A percentile compares a stretch with the other conserved stretches of the same genome.
Evolutionary conservation across 2,329 filamentous ascomycete genomes (phyloP).

Genomic region (Aspergillus tubingensis): DNA sequence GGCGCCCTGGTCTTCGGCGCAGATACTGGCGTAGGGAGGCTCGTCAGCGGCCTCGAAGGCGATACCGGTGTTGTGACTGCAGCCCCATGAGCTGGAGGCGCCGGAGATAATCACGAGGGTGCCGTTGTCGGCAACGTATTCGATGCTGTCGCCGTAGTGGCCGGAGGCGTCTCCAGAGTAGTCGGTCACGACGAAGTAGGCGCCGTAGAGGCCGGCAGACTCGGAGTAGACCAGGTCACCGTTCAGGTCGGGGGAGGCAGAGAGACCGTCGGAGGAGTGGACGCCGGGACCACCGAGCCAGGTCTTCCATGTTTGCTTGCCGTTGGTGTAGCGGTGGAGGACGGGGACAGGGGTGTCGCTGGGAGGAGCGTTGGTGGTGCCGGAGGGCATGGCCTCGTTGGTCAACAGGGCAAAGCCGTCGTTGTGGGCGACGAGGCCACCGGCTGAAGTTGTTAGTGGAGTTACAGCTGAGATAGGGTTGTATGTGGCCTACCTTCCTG

Average conservation of each 20-base stretch:
- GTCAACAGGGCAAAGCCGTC: conserved; percentile 66
- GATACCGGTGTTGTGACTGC: conserved; percentile 67
- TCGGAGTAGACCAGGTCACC: conserved; percentile 64
- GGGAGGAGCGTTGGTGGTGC: conserved; percentile 51
- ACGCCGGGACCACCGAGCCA: conserved; percentile 61
- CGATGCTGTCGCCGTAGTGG: conserved; percentile 61
- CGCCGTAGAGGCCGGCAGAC: conserved; percentile 58
- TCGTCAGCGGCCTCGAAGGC: conserved; percentile 62
- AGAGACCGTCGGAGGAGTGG: conserved; percentile 48
- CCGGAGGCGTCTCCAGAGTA: conserved; percentile 58
- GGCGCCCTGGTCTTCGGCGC: conserved; percentile 63
- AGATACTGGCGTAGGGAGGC: conserved; percentile 60
- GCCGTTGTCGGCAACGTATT: conserved; percentile 54
- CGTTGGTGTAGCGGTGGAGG: conserved; percentile 60
- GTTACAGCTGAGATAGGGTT: too few relatives aligned
- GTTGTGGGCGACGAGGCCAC: conserved; percentile 62
- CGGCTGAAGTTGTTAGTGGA: conserved; percentile 39
- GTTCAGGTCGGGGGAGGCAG: conserved; percentile 61
- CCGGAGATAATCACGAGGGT: conserved; percentile 54
- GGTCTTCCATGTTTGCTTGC: conserved; percentile 60
- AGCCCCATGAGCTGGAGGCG: conserved; percentile 60
- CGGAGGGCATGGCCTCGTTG: conserved; percentile 57
- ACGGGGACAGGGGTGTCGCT: conserved; percentile 55
- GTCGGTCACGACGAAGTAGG: conserved; percentile 63
- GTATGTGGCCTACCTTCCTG: conserved; percentile 48